These are phyloP conservation scores for Geranomyces michiganensis DNA, from an alignment of 192 early-diverging fungal genomes.

Conservation along the genomic window DNA sequence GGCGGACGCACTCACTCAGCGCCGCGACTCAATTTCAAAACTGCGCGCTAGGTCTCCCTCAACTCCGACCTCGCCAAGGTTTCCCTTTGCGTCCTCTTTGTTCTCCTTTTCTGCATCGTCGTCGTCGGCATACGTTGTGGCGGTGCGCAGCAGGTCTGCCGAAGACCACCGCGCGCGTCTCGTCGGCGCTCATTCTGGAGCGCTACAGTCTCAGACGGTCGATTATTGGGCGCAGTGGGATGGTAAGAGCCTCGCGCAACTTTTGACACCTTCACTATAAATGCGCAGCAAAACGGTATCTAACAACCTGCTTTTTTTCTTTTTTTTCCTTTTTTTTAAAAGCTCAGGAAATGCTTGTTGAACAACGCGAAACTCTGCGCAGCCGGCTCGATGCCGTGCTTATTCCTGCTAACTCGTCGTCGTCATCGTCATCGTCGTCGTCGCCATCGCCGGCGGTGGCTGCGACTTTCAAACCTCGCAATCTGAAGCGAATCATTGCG, in stretches of 20 bases:
- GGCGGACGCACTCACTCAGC: conserved; percentile 15
- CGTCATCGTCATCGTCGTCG: neutral
- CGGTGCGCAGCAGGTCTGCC: conserved; percentile 3
- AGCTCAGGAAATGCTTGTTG: conserved; percentile 19
- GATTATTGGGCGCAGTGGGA: conserved; percentile 31
- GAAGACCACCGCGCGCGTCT: conserved; percentile 19
- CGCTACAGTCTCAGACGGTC: neutral
- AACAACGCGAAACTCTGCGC: conserved; percentile 25
- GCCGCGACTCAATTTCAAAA: conserved; percentile 15
- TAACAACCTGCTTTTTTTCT: neutral
- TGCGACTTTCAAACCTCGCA: neutral
- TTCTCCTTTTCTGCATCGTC: no score
- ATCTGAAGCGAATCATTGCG: neutral
- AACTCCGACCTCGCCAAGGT: conserved; percentile 2
- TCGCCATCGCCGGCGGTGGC: neutral
- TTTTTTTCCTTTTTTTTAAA: neutral
- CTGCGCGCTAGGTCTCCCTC: conserved; percentile 3
- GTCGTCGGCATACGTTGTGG: no score
- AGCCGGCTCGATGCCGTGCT: conserved; percentile 7
- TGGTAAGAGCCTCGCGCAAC: no score
- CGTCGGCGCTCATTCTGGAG: conserved; percentile 18
- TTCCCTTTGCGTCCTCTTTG: neutral
- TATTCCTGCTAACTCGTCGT: no score
- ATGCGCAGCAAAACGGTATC: neutral
- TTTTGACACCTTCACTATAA: no score